Evolutionary conservation across 2,329 filamentous ascomycete genomes (phyloP).

Genomic region (Emergomyces africanus): DNA sequence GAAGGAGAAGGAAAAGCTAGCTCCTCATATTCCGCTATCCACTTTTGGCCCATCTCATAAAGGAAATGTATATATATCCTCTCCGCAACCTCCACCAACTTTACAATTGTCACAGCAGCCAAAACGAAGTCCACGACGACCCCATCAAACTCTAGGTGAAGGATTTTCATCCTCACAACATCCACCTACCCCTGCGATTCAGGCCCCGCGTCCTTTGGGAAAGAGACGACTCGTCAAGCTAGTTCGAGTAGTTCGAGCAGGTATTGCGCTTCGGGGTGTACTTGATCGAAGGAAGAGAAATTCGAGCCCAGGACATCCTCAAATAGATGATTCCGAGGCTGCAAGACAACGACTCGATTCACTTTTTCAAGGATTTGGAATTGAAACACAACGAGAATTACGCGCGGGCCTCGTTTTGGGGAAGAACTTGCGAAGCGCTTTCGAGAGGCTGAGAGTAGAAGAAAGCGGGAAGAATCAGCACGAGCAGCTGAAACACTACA

Average conservation of each 20-base stretch:
- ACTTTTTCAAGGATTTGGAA: conserved; percentile 26
- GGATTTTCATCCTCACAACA: conserved; percentile 5
- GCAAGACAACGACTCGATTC: conserved; percentile 21
- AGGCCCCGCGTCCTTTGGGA: conserved; percentile 3
- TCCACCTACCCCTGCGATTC: conserved; percentile 10
- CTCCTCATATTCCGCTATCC: background rate
- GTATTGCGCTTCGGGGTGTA: conserved; percentile 25
- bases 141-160: background rate
- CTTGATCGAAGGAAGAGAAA: conserved; percentile 13
- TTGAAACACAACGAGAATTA: conserved; percentile 27
- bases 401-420: conserved; percentile 30
- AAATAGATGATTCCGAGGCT: conserved; percentile 11
- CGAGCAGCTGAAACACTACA: conserved; percentile 3
- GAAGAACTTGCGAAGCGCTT: conserved; percentile 30
- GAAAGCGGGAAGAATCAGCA: background rate
- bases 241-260: conserved; percentile 23
- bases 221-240: conserved; percentile 18
- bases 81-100: background rate
- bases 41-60: background rate
- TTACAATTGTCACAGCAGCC: background rate
- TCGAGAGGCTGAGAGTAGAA: conserved; percentile 8
- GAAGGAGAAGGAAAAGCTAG: background rate
- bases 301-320: conserved; percentile 5
- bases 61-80: background rate
- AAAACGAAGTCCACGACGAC: background rate